Evolutionary conservation across 345 rosid genomes (phyloP), one percentile per base, ranked within the genome.

Genomic region (Brassica cretica): DNA sequence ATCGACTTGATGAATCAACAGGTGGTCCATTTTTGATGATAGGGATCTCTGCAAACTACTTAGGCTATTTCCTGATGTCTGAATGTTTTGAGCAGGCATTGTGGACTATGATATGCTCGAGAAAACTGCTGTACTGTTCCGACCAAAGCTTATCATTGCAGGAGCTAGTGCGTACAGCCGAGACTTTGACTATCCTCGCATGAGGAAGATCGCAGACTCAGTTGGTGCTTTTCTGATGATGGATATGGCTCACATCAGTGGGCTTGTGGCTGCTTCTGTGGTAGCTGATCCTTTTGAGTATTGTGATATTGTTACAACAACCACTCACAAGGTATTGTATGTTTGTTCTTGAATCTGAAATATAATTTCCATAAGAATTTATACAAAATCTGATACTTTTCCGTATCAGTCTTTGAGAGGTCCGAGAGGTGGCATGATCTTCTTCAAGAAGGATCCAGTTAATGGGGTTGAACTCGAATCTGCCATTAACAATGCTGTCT

Each of bases 371-470:
- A 39, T 9, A 39, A 39, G 12, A 39, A 39, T 39, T 8, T 39
- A 8, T 9, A 8, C 56, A 51, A 33, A 4, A 37, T 62, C 49
- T 63, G 27, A 49, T 14, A 11, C 27, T 37, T 68, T 58, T 44
- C 10, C 19, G 32, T 58, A 79, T 41, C 73, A 94, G 98, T 94
- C 98, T 75, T 80, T 94, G 87, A 86, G 98, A 79, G 98, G 97
- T 82, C 98, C 97, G 53, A 88, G 97, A 85, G 98, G 98, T 81
- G 98, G 98, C 79, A 94, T 94, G 98, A 94, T 94, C 79, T 94
- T 94, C 82, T 94, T 94, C 83, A 88, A 24, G 77, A 92, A 84
- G 81, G 94, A 92, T 60, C 86, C 89, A 61, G 81, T 92, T 75
- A 89, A 85, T 66, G 98, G 98, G 21, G 91, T 89, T 82, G 93